Conservation (phyloP, 2,329 filamentous ascomycete genomes). For the Nigrospora osmanthi region DNA sequence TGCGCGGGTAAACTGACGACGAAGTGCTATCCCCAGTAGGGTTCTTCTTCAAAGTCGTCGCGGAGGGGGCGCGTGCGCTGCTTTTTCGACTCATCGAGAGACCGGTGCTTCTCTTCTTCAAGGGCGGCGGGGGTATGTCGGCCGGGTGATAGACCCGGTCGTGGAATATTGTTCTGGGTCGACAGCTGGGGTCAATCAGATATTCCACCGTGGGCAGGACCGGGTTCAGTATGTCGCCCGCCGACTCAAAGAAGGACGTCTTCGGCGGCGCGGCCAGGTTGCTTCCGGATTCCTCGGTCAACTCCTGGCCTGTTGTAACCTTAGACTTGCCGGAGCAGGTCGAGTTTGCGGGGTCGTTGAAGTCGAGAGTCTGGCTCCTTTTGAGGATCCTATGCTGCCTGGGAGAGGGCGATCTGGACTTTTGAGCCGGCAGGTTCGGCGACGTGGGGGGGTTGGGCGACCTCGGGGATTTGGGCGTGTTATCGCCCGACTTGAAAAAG, state of each 20-base stretch:
- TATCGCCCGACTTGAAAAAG: slow-evolving; percentile 59
- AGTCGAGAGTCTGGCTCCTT: slow-evolving; percentile 65
- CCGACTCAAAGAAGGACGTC: slow-evolving; percentile 92
- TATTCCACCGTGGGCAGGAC: slow-evolving; percentile 77
- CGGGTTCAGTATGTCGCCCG: slow-evolving; percentile 85
- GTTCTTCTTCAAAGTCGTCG: slow-evolving; percentile 11
- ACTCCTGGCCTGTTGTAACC: slow-evolving; percentile 43
- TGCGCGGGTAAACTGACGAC: slow-evolving; percentile 23
- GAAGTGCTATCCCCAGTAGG: slow-evolving; percentile 13
- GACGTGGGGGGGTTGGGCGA: background rate
- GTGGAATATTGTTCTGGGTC: slow-evolving; percentile 89
- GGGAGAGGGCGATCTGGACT: slow-evolving; percentile 29
- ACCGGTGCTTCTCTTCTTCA: slow-evolving; percentile 43
- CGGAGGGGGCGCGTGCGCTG: slow-evolving; percentile 9
- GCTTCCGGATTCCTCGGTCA: slow-evolving; percentile 30
- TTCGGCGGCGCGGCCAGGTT: slow-evolving; percentile 66
- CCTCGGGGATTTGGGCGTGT: slow-evolving; percentile 26
- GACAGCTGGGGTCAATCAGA: slow-evolving; percentile 72
- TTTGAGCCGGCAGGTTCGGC: slow-evolving; percentile 18
- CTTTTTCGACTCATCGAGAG: slow-evolving; percentile 23
- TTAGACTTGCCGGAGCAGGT: slow-evolving; percentile 26
- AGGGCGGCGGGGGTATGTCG: slow-evolving; percentile 79
- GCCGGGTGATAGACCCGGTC: slow-evolving; percentile 90
- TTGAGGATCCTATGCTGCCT: slow-evolving; percentile 67
- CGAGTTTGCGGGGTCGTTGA: slow-evolving; percentile 27